Conservation (phyloP, 2,329 filamentous ascomycete species). For the Cryphonectria nitschkei region DNA sequence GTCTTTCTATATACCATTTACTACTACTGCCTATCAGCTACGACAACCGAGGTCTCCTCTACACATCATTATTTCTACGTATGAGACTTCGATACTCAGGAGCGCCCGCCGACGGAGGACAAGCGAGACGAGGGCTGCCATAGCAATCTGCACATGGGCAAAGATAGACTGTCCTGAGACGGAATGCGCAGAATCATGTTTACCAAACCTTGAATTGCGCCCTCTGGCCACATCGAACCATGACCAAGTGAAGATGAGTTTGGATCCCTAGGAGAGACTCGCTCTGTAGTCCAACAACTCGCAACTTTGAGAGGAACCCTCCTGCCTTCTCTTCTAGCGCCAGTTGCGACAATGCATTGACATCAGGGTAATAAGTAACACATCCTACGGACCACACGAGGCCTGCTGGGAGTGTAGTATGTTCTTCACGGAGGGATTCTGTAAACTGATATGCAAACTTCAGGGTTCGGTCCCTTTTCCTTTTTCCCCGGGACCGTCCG, state of each 20-base stretch:
- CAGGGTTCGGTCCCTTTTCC: neutral
- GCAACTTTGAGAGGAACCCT: too few relatives aligned
- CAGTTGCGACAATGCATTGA: neutral
- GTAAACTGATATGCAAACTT: neutral
- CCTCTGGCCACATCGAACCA: neutral
- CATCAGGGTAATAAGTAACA: too few relatives aligned
- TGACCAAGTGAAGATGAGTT: neutral
- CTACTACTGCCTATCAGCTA: neutral
- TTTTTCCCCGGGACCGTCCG: neutral
- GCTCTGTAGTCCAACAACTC: neutral
- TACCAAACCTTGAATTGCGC: neutral
- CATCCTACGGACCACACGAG: neutral
- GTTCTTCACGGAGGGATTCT: neutral
- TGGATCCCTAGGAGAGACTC: neutral
- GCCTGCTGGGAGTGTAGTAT: neutral
- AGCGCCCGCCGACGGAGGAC: neutral
- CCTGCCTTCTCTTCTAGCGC: neutral
- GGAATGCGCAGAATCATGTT: neutral
- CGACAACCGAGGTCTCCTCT: neutral
- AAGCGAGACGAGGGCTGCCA: neutral
- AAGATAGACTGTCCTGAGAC: neutral
- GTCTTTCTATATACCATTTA: constrained; percentile 9
- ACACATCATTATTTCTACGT: neutral
- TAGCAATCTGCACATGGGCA: neutral
- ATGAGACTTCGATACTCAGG: neutral